A percentile compares a stretch with the other conserved stretches of the same genome.
phyloP scores from a whole-genome alignment of 352 stramenopile species.

The Globisporangium lucens region DNA sequence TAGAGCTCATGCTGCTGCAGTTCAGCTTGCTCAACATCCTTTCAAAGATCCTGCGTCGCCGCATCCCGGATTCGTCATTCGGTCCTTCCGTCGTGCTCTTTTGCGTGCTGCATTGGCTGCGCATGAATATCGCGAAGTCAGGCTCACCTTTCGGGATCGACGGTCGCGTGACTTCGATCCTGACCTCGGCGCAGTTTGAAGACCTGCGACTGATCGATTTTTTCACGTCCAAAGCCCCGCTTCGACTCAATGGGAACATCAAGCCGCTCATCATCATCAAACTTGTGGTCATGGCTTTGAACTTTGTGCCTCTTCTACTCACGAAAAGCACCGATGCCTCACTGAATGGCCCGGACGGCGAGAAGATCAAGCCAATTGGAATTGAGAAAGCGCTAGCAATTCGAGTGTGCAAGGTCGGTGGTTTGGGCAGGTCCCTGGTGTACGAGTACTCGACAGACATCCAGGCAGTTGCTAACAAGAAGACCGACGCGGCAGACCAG shows the following conservation, averaged over 20 bases:
- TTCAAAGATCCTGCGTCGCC: neutral
- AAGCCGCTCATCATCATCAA: conserved; percentile 16
- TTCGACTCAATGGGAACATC: conserved; percentile 20
- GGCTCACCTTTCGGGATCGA: conserved; percentile 2
- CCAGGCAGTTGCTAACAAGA: neutral
- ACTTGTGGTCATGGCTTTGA: conserved; percentile 11
- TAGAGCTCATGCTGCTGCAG: conserved; percentile 12
- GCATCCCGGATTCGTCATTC: conserved; percentile 2
- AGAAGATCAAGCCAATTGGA: neutral
- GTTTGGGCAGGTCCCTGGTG: neutral
- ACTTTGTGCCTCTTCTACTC: conserved; percentile 3
- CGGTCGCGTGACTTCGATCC: neutral
- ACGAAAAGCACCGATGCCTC: neutral
- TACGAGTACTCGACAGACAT: neutral
- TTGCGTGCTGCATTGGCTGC: conserved; percentile 8
- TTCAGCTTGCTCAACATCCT: conserved; percentile 12
- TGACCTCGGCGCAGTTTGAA: conserved; percentile 13
- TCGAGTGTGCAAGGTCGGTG: conserved; percentile 3
- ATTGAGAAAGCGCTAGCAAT: conserved; percentile 5
- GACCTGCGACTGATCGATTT: conserved; percentile 15
- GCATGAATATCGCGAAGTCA: neutral
- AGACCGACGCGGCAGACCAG: neutral
- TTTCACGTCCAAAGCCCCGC: conserved; percentile 14
- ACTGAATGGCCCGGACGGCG: neutral
- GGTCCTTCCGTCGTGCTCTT: conserved; percentile 7